Base-by-base conservation (phyloP, 768 basidiomycete species). In the Tricholoma sp. region DNA sequence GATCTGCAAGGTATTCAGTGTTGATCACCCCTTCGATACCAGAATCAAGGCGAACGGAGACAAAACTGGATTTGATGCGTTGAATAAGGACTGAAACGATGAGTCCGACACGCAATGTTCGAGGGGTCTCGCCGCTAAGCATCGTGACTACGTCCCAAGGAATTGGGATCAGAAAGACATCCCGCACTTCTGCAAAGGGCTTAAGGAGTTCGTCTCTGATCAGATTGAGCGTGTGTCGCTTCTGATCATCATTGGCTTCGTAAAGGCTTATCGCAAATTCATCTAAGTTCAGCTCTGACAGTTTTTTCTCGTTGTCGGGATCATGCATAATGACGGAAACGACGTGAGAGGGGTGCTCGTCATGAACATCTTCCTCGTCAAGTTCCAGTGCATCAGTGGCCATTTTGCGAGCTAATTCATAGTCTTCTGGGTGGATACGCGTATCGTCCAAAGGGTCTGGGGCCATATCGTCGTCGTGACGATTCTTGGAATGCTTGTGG, bases 401-500 rank as follows among this genome's bases (percentile, higher is more conserved):
- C 94, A 99, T 97, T 77, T 98, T 98, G 34, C 93, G 86, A 3
- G 97, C 96, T 37, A 98, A 80, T 62, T 98, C 95, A 67, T 98
- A 99, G 72, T 99, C 97, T 69, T 96, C 92, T 5, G 93, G 93
- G 67, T 99, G 97, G 54, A 99, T 92, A 18, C 97, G 90, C 35
- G 95, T 98, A 66, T 86, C 86, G 67, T 99, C 97, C 53, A 99
- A 78, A 4, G 95, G 92, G 70, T 99, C 97, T 8, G 87, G 82
- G 34, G 82, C 83, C 55, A 83, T 79, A 46, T 90, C 88, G 37
- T 84, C 81, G 55, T 83, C 81, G 47, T 84, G 83, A 31, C 87
- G 84, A 58, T 81, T 79, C 71, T 90, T 90, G 31, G 76, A 65
- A 45, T 79, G 76, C 64, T 83, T 87, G 47, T 29, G 29, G 57